Base-by-base conservation (phyloP, 2,329 filamentous ascomycete genomes). In the Rutstroemia sydowiana region DNA sequence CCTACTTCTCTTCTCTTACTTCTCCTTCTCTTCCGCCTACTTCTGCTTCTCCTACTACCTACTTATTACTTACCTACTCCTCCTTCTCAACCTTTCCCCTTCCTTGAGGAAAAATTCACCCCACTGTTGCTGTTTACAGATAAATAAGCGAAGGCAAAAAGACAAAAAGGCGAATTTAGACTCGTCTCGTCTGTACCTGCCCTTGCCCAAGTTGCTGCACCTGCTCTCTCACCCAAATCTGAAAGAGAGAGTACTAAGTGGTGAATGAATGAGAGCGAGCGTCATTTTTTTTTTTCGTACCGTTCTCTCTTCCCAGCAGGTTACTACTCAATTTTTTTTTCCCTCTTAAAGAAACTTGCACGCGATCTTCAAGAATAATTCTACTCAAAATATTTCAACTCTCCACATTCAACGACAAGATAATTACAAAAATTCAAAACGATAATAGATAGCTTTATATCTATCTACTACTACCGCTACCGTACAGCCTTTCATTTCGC, bases 341-440 rank as follows among this genome's bases (percentile, higher is more conserved):
- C 26, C 41, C 28, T 40, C 36, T 44, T 34, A 20, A 20, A 21
- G 18, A 51, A 41, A 46, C 10, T 21, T 51, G 41, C 48, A 51
- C 48, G 42, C 48, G 48, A 51, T 51, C 48, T 39, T 20, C 34
- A 40, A 46, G 30, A 36, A 40, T 45, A 51, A 51, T 46, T 31
- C 42, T 39, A 3, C 48, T 23, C 5, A 11, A 18, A 39, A 21
- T 26, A 18, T 14, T 28, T 23, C 26, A 51, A 26, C 13, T 21
- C 37, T 49, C 20, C 13, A 46, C 41, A 18, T 11, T 32, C 18
- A 36, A 16, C n/a, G 23, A 18, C 14, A 32, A 23, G 40, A 39
- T 20, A 13, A 16, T 6, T 39, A 21, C 5, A 11, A 16, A 18
- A 46, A 20, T 45, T 18, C 21, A 13, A 14, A 28, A n/a, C 31